Evolutionary conservation across 306 rosid species (phyloP).

Genomic region (Cyclanthera cordifolia): DNA sequence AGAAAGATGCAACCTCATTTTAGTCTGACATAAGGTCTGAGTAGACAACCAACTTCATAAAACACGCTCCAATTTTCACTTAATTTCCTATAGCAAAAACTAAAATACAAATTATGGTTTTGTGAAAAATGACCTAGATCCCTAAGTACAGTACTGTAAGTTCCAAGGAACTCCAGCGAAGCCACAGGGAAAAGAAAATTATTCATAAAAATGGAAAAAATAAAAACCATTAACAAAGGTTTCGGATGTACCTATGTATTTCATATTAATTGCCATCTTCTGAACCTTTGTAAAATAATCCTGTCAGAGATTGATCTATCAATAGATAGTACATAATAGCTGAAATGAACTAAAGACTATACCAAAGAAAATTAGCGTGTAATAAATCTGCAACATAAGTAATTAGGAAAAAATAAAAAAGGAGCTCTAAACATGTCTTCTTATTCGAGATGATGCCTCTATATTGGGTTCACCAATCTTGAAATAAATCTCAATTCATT

Average conservation of each 20-base stretch:
- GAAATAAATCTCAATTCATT: no score
- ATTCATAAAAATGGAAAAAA: background rate
- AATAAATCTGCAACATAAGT: background rate
- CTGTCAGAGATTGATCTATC: constrained; percentile 27
- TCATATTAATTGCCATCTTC: constrained; percentile 68
- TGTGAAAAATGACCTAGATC: background rate
- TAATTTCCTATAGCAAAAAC: background rate
- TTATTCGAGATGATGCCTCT: no score
- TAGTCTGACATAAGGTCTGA: background rate
- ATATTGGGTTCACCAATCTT: no score
- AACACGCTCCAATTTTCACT: background rate
- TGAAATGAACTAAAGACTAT: constrained; percentile 10
- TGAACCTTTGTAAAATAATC: constrained; percentile 49
- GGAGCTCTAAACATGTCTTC: no score
- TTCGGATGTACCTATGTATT: constrained; percentile 64
- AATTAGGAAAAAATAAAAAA: background rate
- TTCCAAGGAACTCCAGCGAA: constrained; percentile 1
- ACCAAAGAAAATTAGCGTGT: constrained; percentile 10
- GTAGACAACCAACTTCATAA: background rate
- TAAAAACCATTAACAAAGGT: background rate
- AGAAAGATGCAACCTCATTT: background rate
- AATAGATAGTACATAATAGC: constrained; percentile 8
- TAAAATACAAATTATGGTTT: background rate
- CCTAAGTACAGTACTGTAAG: background rate
- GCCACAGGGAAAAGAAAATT: background rate